phyloP scores from a whole-genome alignment of 495 filamentous ascomycete species.

The Penicillium crystallinum region DNA sequence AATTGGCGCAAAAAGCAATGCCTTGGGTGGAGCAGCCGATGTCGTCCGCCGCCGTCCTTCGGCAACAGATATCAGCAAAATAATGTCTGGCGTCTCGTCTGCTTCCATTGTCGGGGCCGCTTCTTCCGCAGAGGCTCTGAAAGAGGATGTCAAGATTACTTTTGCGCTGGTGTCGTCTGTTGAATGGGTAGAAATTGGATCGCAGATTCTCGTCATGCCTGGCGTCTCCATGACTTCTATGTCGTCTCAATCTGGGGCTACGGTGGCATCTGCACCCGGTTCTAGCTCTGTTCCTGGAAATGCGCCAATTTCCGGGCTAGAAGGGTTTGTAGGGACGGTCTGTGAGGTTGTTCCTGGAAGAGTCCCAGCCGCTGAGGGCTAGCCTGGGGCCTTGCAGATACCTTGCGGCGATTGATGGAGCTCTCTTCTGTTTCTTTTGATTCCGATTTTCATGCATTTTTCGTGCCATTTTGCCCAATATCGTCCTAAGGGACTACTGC shows the following conservation, averaged over 20 bases:
- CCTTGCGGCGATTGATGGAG: neutral
- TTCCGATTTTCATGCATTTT: neutral
- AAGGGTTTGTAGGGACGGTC: slow-evolving; percentile 47
- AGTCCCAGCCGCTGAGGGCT: slow-evolving; percentile 7
- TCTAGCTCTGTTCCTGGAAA: neutral
- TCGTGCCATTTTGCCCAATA: neutral
- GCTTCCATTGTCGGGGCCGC: neutral
- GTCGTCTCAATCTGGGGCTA: slow-evolving; percentile 22
- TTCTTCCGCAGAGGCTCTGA: slow-evolving; percentile 17
- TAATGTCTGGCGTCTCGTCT: slow-evolving; percentile 11
- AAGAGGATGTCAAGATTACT: slow-evolving; percentile 56
- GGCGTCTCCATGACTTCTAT: slow-evolving; percentile 39
- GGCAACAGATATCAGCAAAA: slow-evolving; percentile 22
- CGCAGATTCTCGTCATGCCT: slow-evolving; percentile 72
- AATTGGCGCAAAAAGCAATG: neutral
- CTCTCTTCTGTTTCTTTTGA: neutral
- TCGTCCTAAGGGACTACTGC: too few relatives aligned
- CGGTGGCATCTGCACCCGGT: slow-evolving; percentile 19
- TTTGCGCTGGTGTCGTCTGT: slow-evolving; percentile 69
- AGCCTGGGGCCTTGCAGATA: neutral
- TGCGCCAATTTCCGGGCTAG: slow-evolving; percentile 30
- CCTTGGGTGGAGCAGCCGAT: neutral
- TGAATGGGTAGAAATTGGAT: slow-evolving; percentile 83
- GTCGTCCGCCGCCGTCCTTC: slow-evolving; percentile 6
- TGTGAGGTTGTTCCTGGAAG: slow-evolving; percentile 31